Conservation (phyloP, 805 yeast species). For the Yarrowia sp. region DNA sequence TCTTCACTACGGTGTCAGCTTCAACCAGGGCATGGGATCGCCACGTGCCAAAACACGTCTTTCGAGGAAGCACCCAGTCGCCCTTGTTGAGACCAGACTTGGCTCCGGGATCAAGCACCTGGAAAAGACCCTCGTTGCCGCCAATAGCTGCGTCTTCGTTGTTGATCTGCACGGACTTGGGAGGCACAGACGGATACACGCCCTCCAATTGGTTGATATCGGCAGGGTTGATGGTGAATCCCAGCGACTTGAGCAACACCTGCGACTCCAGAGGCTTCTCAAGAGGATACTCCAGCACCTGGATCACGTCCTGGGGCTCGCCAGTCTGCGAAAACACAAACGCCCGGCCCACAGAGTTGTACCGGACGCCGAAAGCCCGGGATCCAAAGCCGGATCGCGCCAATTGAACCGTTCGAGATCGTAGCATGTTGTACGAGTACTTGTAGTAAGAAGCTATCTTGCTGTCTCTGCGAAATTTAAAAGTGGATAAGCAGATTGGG, state of each 20-base stretch:
- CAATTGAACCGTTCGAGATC: neutral
- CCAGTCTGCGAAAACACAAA: constrained; percentile 26
- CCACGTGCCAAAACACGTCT: constrained; percentile 93
- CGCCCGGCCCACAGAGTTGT: constrained; percentile 20
- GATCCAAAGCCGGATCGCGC: neutral
- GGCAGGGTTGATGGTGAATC: constrained; percentile 89
- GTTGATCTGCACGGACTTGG: constrained; percentile 56
- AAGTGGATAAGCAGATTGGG: constrained; percentile 12
- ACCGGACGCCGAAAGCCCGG: constrained; percentile 5
- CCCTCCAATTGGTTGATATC: constrained; percentile 88
- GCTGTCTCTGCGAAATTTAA: neutral
- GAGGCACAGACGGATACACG: constrained; percentile 81
- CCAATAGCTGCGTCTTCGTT: constrained; percentile 73
- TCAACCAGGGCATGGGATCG: constrained; percentile 71
- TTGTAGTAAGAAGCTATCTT: neutral
- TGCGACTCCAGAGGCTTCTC: constrained; percentile 45
- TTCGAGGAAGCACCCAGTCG: constrained; percentile 86
- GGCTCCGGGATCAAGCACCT: constrained; percentile 75
- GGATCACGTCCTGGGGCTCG: constrained; percentile 12
- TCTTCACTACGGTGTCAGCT: constrained; percentile 54
- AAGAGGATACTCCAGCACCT: constrained; percentile 14
- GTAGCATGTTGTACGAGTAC: constrained; percentile 1
- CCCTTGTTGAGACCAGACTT: constrained; percentile 59
- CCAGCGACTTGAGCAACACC: constrained; percentile 71
- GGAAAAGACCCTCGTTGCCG: constrained; percentile 93